These are phyloP conservation scores for Microbotryomycetes sp. DNA, from an alignment of 1,284 basidiomycete genomes.

Conservation along the genomic window DNA sequence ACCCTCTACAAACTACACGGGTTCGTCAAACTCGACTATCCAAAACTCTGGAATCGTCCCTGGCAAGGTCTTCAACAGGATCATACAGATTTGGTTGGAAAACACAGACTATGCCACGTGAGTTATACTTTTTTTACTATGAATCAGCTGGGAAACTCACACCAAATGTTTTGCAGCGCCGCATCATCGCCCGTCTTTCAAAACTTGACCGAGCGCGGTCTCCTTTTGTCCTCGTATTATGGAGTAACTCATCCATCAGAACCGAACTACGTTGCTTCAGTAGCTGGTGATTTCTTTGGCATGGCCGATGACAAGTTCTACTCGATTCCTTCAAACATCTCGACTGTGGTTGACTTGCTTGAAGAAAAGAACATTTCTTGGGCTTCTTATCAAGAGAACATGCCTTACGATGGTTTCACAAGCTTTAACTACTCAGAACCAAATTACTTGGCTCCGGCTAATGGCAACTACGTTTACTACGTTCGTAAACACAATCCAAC, in stretches of 20 bases:
- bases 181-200: conserved; percentile 47
- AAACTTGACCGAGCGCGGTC: conserved; percentile 51
- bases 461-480: conserved; percentile 44
- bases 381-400: conserved; percentile 53
- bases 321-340: conserved; percentile 46
- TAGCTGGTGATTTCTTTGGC: conserved; percentile 57
- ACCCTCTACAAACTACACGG: conserved; percentile 44
- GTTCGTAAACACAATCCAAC: conserved; percentile 59
- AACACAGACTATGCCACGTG: conserved; percentile 52
- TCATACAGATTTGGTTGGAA: conserved; percentile 46
- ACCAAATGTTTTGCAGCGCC: conserved; percentile 21
- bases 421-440: conserved; percentile 46
- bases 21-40: conserved; percentile 46
- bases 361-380: conserved; percentile 53
- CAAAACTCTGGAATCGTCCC: conserved; percentile 42
- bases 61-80: conserved; percentile 49
- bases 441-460: conserved; percentile 49
- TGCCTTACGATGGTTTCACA: conserved; percentile 51
- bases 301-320: conserved; percentile 49
- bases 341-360: conserved; percentile 58
- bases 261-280: conserved; percentile 51
- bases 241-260: conserved; percentile 59
- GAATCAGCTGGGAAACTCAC: background rate
- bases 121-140: background rate
- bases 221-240: conserved; percentile 53